These are phyloP conservation scores for Chenopodium berlandieri DNA, from an alignment of 148 eudicot genomes.

Conservation along the genomic window DNA sequence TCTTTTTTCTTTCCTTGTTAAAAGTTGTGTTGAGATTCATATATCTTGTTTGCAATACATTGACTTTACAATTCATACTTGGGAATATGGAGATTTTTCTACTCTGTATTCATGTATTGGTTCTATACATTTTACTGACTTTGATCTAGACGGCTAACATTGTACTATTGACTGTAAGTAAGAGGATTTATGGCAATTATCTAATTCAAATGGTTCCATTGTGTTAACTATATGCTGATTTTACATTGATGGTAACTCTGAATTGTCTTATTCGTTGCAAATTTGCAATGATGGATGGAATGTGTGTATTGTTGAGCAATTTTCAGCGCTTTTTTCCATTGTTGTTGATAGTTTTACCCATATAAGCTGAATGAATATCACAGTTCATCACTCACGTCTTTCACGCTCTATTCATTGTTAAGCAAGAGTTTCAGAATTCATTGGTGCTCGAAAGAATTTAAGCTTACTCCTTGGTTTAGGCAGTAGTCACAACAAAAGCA, in stretches of 20 bases:
- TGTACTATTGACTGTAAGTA: slow-evolving; percentile 19
- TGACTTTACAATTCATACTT: slow-evolving; percentile 22
- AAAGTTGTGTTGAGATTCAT: slow-evolving; percentile 25
- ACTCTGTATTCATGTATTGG: slow-evolving; percentile 17
- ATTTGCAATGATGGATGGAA: not conserved
- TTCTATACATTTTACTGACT: slow-evolving; percentile 8
- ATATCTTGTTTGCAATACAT: slow-evolving; percentile 23
- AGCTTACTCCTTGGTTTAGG: not conserved
- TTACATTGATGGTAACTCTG: not conserved
- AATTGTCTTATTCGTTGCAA: not conserved
- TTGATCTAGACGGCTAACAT: slow-evolving; percentile 24
- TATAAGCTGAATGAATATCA: not conserved
- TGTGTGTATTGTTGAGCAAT: not conserved
- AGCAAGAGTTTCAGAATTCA: not conserved
- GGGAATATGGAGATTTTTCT: slow-evolving; percentile 10
- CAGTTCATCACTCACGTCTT: not conserved
- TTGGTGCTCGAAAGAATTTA: not conserved
- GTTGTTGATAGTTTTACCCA: not conserved
- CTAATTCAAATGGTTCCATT: not conserved
- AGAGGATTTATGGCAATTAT: slow-evolving; percentile 4
- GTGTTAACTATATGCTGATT: not conserved
- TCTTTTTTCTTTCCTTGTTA: slow-evolving; percentile 4
- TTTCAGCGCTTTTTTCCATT: not conserved
- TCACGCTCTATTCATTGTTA: not conserved
- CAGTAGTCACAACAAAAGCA: not conserved